A percentile compares a stretch with the other conserved stretches of the same genome.
These are phyloP conservation scores for Leccinum rimulosum DNA, from an alignment of 768 basidiomycete genomes.

Conservation along the genomic window DNA sequence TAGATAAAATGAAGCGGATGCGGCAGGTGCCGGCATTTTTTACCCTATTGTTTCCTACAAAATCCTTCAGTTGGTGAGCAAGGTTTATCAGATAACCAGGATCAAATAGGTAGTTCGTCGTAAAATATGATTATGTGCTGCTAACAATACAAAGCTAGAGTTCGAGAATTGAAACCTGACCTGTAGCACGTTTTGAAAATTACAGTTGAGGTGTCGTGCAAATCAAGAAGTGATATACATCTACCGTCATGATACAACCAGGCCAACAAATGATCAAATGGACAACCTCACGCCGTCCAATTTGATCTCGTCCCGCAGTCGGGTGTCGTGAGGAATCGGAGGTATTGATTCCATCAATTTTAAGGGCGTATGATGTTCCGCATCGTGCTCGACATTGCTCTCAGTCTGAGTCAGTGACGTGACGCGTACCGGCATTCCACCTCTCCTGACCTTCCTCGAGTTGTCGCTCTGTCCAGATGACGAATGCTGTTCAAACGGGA, in stretches of 20 bases:
- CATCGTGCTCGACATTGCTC: background rate
- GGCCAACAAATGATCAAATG: background rate
- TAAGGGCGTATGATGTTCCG: background rate
- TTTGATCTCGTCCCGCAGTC: background rate
- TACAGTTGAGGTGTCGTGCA: background rate
- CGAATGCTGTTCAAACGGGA: background rate
- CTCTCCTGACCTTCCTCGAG: background rate
- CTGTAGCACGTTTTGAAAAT: background rate
- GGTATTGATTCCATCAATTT: background rate
- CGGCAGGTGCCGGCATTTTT: background rate
- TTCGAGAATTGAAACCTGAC: background rate
- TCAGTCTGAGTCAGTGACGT: conserved; percentile 1
- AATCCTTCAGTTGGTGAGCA: background rate
- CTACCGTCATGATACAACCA: background rate
- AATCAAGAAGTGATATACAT: background rate
- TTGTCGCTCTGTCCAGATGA: background rate
- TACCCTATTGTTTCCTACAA: background rate
- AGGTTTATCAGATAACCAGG: too few species aligned
- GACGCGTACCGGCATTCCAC: background rate
- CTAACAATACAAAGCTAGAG: background rate
- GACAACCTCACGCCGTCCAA: background rate
- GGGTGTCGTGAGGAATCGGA: background rate
- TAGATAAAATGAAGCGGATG: too few species aligned
- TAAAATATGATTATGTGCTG: background rate
- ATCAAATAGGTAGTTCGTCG: background rate